Evolutionary conservation across 2,329 filamentous ascomycete species (phyloP).

Genomic region (Didymella pomorum): DNA sequence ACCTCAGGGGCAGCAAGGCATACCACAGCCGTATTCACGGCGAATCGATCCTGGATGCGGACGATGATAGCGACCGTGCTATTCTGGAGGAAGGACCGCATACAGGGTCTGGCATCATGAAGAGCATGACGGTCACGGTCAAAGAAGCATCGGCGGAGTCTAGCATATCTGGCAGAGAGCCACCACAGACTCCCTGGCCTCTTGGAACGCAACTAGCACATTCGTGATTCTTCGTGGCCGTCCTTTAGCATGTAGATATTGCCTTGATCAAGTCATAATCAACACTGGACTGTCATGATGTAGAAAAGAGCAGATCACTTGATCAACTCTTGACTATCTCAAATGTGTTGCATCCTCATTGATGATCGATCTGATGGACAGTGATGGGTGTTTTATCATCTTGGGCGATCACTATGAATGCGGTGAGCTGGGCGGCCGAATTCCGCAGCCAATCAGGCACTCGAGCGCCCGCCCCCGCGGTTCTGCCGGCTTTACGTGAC

Average conservation of each 20-base stretch:
- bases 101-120: conserved; percentile 29
- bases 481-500: conserved; percentile 13
- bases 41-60: conserved; percentile 31
- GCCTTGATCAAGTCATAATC: not conserved
- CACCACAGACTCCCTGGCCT: not conserved
- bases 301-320: no score
- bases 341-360: not conserved
- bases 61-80: conserved; percentile 37
- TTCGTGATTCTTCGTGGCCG: not conserved
- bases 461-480: conserved; percentile 6
- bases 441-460: not conserved
- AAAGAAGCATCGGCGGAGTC: not conserved
- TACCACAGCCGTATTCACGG: conserved; percentile 29
- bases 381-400: not conserved
- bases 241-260: not conserved
- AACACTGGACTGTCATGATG: not conserved
- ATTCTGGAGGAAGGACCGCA: conserved; percentile 22
- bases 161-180: not conserved
- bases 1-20: conserved; percentile 25
- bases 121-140: conserved; percentile 25
- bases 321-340: not conserved
- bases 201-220: not conserved
- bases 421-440: not conserved
- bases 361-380: no score
- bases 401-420: not conserved